Evolutionary conservation across 441 rosid genomes (phyloP).

Genomic region (Corymbia calophylla): DNA sequence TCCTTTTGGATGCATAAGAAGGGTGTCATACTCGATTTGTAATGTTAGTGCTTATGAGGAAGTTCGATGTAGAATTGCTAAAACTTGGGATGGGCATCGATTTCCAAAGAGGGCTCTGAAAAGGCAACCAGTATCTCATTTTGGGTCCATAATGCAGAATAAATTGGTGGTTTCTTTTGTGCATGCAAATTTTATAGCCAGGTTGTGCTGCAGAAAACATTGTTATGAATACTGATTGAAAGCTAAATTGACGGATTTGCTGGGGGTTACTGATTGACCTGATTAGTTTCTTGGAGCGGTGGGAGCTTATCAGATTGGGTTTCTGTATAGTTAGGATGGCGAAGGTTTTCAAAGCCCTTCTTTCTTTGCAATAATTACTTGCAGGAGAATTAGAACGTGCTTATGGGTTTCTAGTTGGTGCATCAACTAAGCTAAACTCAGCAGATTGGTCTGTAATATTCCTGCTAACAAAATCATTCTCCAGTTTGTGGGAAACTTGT

Average conservation of each 20-base stretch:
- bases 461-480: not conserved
- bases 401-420: not conserved
- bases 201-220: not conserved
- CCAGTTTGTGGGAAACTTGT: not conserved
- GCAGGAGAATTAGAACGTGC: not conserved
- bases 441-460: not conserved
- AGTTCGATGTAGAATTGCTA: not conserved
- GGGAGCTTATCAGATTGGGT: not conserved
- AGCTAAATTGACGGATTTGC: not conserved
- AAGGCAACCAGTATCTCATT: not conserved
- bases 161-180: not conserved
- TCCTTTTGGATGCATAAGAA: not conserved
- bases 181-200: not conserved
- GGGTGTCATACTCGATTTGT: not conserved
- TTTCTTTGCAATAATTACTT: not conserved
- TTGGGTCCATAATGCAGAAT: not conserved
- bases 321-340: not conserved
- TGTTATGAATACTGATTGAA: not conserved
- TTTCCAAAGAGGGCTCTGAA: not conserved
- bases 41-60: not conserved
- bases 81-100: not conserved
- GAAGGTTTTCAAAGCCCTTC: not conserved
- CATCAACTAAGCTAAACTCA: not conserved
- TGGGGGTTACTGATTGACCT: not conserved
- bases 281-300: not conserved